These are phyloP conservation scores for Neonectria punicea DNA, from an alignment of 2,329 filamentous ascomycete genomes.

Conservation along the genomic window DNA sequence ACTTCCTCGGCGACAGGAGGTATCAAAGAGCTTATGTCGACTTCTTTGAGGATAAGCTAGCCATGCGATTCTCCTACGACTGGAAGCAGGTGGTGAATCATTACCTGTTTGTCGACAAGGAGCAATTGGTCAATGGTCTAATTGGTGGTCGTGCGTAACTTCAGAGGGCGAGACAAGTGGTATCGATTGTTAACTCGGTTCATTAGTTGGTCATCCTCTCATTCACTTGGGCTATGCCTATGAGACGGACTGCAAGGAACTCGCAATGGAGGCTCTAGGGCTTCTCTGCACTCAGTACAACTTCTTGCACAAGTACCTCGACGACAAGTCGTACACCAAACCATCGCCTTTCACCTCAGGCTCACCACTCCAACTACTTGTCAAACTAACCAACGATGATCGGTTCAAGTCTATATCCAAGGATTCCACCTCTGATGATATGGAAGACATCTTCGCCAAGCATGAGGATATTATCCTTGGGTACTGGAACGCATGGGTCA, in stretches of 20 bases:
- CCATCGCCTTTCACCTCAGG: constrained; percentile 68
- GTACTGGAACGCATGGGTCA: constrained; percentile 90
- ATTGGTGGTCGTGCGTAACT: constrained; percentile 76
- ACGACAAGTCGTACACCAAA: constrained; percentile 76
- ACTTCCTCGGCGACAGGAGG: constrained; percentile 79
- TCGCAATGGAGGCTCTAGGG: constrained; percentile 88
- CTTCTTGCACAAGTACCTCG: constrained; percentile 73
- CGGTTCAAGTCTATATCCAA: constrained; percentile 75
- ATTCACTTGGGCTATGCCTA: constrained; percentile 96
- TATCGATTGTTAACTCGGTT: constrained; percentile 31
- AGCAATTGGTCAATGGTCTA: constrained; percentile 83
- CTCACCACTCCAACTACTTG: constrained; percentile 76
- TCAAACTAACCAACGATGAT: constrained; percentile 74
- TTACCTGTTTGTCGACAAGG: constrained; percentile 78
- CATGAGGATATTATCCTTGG: constrained; percentile 79
- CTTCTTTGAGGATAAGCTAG: constrained; percentile 94
- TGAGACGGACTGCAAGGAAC: constrained; percentile 84
- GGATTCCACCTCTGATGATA: constrained; percentile 68
- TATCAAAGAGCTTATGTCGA: constrained; percentile 94
- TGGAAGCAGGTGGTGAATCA: constrained; percentile 83
- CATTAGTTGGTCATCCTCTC: constrained; percentile 84
- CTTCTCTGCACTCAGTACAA: constrained; percentile 70
- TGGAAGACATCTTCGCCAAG: constrained; percentile 74
- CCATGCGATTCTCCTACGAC: constrained; percentile 77
- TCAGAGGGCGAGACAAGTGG: neutral